Percentiles rank a stretch among this genome's conserved stretches.
These are phyloP conservation scores for Gloeostereum incarnatum DNA, from an alignment of 768 basidiomycete genomes.

Conservation along the genomic window DNA sequence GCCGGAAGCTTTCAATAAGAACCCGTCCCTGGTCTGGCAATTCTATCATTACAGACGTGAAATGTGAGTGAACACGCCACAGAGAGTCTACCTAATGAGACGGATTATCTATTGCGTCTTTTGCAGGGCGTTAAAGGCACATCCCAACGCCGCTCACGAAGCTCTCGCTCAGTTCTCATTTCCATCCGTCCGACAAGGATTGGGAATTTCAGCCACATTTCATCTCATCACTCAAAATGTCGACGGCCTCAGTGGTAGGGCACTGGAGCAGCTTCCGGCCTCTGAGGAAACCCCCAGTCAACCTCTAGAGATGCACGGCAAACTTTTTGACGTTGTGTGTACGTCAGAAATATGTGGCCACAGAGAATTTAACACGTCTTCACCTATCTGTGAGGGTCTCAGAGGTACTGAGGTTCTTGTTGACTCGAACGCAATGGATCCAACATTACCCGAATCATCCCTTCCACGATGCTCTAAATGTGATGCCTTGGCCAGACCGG, in stretches of 20 bases:
- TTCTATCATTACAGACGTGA: slow-evolving; percentile 58
- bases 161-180: slow-evolving; percentile 38
- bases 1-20: slow-evolving; percentile 36
- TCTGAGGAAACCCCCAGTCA: slow-evolving; percentile 1
- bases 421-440: slow-evolving; percentile 22
- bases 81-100: too few species aligned
- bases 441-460: slow-evolving; percentile 23
- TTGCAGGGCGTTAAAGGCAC: slow-evolving; percentile 32
- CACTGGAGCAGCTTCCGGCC: slow-evolving; percentile 20
- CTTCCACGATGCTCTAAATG: slow-evolving; percentile 38
- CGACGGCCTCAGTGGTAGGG: slow-evolving; percentile 39
- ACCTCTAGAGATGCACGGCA: slow-evolving; percentile 57
- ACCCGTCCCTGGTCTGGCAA: slow-evolving; percentile 50
- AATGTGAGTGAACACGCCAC: slow-evolving; percentile 20
- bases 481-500: slow-evolving; percentile 34
- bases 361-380: slow-evolving; percentile 25
- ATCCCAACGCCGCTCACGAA: slow-evolving; percentile 48
- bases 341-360: slow-evolving; percentile 36
- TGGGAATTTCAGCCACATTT: slow-evolving; percentile 34
- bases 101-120: slow-evolving; percentile 5
- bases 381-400: slow-evolving; percentile 37
- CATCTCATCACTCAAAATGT: slow-evolving; percentile 54
- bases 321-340: slow-evolving; percentile 46
- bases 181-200: slow-evolving; percentile 21
- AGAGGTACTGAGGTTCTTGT: slow-evolving; percentile 31